Conservation (phyloP, 805 yeast genomes). For the Barnettozyma sp. region DNA sequence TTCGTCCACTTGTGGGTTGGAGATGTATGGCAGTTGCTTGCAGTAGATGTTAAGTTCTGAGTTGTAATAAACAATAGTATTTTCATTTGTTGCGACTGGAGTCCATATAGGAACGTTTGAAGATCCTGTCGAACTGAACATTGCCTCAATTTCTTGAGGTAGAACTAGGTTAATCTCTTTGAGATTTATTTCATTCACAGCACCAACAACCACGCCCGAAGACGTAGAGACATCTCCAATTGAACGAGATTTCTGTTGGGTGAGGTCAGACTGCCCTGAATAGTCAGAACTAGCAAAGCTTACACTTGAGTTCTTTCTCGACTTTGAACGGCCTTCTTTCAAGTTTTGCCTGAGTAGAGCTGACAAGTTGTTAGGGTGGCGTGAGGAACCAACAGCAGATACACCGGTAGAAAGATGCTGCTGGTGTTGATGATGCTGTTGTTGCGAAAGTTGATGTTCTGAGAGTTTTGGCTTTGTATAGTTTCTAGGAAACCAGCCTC, state of each 20-base stretch:
- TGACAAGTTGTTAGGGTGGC: slow-evolving; percentile 11
- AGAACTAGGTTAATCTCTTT: slow-evolving; percentile 26
- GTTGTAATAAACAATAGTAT: slow-evolving; percentile 52
- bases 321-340: slow-evolving; percentile 21
- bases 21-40: slow-evolving; percentile 47
- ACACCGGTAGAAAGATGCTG: not conserved
- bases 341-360: slow-evolving; percentile 22
- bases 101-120: slow-evolving; percentile 47
- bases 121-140: slow-evolving; percentile 29
- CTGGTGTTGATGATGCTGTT: too few relatives aligned
- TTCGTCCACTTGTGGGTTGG: slow-evolving; percentile 31
- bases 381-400: slow-evolving; percentile 11
- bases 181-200: slow-evolving; percentile 5
- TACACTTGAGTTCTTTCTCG: slow-evolving; percentile 42
- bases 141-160: slow-evolving; percentile 32
- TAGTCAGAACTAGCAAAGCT: slow-evolving; percentile 37
- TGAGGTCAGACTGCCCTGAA: slow-evolving; percentile 26
- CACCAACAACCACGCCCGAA: not conserved
- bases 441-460: too few relatives aligned
- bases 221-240: slow-evolving; percentile 15
- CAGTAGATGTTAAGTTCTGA: slow-evolving; percentile 55
- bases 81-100: slow-evolving; percentile 50
- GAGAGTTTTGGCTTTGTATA: slow-evolving; percentile 35
- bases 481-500: slow-evolving; percentile 85
- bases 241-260: slow-evolving; percentile 1